phyloP scores from a whole-genome alignment of 768 basidiomycete genomes.

The Mycena pura region DNA sequence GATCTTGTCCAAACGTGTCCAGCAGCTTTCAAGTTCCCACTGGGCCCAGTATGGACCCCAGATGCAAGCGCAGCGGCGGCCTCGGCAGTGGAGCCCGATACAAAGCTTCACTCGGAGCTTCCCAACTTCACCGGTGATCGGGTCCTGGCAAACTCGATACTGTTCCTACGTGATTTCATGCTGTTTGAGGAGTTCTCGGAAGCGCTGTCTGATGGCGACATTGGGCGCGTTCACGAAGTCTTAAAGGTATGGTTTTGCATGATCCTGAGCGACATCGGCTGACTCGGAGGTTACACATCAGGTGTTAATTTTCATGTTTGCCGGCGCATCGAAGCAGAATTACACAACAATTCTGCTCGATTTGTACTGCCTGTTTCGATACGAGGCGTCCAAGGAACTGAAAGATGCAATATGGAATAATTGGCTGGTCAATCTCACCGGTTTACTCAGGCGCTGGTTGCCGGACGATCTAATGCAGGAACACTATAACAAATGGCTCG shows the following conservation, averaged over 20 bases:
- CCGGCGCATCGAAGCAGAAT: conserved; percentile 30
- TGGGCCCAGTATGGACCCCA: too few species aligned
- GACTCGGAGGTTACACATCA: too few species aligned
- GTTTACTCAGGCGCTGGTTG: conserved; percentile 22
- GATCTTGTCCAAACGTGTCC: too few species aligned
- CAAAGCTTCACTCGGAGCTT: too few species aligned
- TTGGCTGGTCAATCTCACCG: conserved; percentile 34
- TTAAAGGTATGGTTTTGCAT: conserved; percentile 31
- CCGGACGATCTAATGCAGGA: conserved; percentile 32
- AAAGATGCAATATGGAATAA: conserved; percentile 28
- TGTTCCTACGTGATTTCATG: conserved; percentile 28
- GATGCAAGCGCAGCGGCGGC: too few species aligned
- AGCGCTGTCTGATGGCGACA: conserved; percentile 37
- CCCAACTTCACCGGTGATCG: conserved; percentile 33
- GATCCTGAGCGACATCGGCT: too few species aligned
- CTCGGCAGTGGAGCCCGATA: too few species aligned
- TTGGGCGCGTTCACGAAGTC: conserved; percentile 34
- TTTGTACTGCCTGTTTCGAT: conserved; percentile 28
- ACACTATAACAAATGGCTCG: conserved; percentile 32
- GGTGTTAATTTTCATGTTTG: conserved; percentile 34
- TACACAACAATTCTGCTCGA: conserved; percentile 34
- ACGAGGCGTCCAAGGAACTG: conserved; percentile 31
- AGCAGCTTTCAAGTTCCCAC: too few species aligned
- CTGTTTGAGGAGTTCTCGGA: conserved; percentile 31
- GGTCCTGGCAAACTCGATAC: conserved; percentile 28